Evolutionary conservation across 2,329 filamentous ascomycete species (phyloP), one percentile per base, ranked within the genome.

Genomic region (Talaromyces sp.): DNA sequence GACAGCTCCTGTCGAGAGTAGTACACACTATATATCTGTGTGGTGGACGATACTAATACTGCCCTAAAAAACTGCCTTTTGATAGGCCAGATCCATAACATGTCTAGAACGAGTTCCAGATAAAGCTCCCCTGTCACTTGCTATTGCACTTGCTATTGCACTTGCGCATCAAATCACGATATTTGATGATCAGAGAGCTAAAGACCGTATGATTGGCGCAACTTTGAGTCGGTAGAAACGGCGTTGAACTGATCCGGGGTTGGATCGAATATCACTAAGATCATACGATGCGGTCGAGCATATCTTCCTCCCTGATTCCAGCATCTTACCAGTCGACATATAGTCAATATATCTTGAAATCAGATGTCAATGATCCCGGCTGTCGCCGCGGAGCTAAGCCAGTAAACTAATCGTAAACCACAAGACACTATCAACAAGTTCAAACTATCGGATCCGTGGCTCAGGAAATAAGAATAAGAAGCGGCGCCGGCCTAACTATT

Each of bases 401-500:
- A 33, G 48, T 8, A 3, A 33, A n/a, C n/a, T 35, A 35, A 31
- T 23, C 50, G n/a, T n/a, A n/a, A n/a, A n/a, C n/a, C n/a, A n/a
- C n/a, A n/a, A n/a, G n/a, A n/a, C n/a, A n/a, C n/a, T n/a, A n/a
- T n/a, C n/a, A n/a, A n/a, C n/a, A 4, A 18, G 28, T 18, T 18
- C 28, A 21, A 35, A 31, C 50, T 54, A 54, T 35, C 31, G 50
- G 50, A 54, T 54, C 31, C 11, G 16, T 18, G 23, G 57, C 57
- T 5, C 57, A 14, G 6, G 50, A 35, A 56, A 12, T 35, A 54
- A 35, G 31, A 54, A 37, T 37, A 37, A 52, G 46, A 48, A 54
- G 52, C 58, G 62, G 62, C 58, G 31, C 62, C 50, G 62, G 58
- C 58, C 58, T 57, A 37, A 67, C 72, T 7, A 70, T 69, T 61